These are phyloP conservation scores for Ettlia oleoabundans DNA, from an alignment of 139 green algal genomes.

Conservation along the genomic window DNA sequence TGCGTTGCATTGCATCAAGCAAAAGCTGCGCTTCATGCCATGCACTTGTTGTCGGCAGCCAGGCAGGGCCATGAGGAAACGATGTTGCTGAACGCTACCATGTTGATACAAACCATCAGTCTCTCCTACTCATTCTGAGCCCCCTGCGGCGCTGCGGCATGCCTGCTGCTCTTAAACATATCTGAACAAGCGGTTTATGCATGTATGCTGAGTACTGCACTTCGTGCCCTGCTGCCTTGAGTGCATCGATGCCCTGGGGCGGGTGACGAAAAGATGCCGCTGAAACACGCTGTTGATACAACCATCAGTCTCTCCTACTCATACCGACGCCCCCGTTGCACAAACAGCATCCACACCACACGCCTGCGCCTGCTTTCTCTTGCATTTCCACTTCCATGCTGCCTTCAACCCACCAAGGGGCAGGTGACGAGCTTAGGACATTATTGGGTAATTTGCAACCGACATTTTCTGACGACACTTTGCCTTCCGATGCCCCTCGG, in stretches of 20 bases:
- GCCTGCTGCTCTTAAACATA: not conserved
- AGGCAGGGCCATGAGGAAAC: conserved; percentile 2
- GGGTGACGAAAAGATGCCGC: not conserved
- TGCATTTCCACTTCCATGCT: not conserved
- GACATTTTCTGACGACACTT: conserved; percentile 44
- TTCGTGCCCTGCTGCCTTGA: not conserved
- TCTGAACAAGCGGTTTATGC: not conserved
- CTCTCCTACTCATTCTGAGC: conserved; percentile 58
- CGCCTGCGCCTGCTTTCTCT: not conserved
- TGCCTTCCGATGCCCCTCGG: conserved; percentile 27
- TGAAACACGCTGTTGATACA: not conserved
- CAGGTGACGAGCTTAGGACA: conserved; percentile 29
- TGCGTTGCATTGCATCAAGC: too few species aligned
- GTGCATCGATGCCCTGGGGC: not conserved
- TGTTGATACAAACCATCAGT: conserved; percentile 35
- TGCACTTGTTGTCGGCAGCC: not conserved
- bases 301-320: not conserved
- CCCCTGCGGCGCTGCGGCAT: not conserved
- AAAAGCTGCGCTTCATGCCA: not conserved
- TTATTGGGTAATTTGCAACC: conserved; percentile 62
- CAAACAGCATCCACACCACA: too few species aligned
- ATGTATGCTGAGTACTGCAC: too few species aligned
- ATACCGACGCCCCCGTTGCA: too few species aligned
- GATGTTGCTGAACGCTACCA: conserved; percentile 7
- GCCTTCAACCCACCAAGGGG: not conserved